These are phyloP conservation scores for Linaria vulgaris DNA, from an alignment of 257 asterid species.

Conservation along the genomic window DNA sequence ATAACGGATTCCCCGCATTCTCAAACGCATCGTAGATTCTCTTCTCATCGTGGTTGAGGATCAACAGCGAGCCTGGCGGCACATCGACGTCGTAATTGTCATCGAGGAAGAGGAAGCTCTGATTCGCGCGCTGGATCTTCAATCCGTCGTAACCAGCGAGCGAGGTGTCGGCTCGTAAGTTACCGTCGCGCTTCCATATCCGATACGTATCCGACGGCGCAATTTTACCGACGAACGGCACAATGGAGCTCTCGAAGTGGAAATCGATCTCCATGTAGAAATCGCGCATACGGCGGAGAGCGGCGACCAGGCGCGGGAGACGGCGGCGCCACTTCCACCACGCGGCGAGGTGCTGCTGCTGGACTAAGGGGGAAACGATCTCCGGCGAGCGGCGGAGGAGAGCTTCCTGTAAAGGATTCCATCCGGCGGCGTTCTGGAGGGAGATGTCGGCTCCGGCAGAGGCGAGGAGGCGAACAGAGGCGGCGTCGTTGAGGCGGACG, in stretches of 20 bases:
- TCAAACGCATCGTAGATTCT: slow-evolving; percentile 85
- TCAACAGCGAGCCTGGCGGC: slow-evolving; percentile 71
- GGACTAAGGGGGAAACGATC: slow-evolving; percentile 60
- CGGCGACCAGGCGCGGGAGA: slow-evolving; percentile 77
- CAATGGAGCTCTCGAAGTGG: slow-evolving; percentile 91
- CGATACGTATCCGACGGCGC: slow-evolving; percentile 95
- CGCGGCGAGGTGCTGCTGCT: slow-evolving; percentile 75
- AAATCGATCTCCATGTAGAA: slow-evolving; percentile 95
- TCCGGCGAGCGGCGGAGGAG: slow-evolving; percentile 76
- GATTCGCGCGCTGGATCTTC: slow-evolving; percentile 92
- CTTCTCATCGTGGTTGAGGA: slow-evolving; percentile 81
- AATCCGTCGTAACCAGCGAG: slow-evolving; percentile 92
- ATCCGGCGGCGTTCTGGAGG: slow-evolving; percentile 87
- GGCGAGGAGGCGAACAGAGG: slow-evolving; percentile 58
- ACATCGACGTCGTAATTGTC: slow-evolving; percentile 48
- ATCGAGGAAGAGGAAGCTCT: slow-evolving; percentile 82
- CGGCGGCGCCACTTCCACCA: slow-evolving; percentile 98
- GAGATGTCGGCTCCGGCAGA: slow-evolving; percentile 83
- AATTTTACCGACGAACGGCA: slow-evolving; percentile 85
- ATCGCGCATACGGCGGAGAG: slow-evolving; percentile 84
- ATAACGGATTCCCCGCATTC: slow-evolving; percentile 66
- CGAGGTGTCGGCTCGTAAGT: slow-evolving; percentile 88
- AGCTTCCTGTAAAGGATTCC: slow-evolving; percentile 93
- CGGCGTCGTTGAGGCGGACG: slow-evolving; percentile 76
- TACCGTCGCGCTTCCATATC: slow-evolving; percentile 96